These are phyloP conservation scores for Hemerocallis citrina DNA, from an alignment of 106 monocot genomes.

Conservation along the genomic window DNA sequence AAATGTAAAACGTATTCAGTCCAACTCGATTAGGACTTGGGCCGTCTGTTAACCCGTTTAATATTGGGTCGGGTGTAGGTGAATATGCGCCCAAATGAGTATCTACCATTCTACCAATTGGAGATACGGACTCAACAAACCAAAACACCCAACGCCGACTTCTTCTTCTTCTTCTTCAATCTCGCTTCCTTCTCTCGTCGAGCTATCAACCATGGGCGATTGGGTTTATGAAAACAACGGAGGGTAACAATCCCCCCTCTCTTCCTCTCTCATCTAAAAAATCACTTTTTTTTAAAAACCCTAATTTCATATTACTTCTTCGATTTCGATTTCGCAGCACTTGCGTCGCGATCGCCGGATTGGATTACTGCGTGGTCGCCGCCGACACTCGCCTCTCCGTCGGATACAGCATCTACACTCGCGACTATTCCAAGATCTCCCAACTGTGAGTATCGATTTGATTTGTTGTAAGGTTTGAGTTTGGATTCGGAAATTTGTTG, in stretches of 20 bases:
- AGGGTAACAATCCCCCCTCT: neutral
- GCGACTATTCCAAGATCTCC: conserved; percentile 98
- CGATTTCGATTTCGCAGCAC: conserved; percentile 36
- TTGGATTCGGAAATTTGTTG: no score
- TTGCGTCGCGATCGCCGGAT: conserved; percentile 91
- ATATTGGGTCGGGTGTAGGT: no score
- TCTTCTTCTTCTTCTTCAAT: neutral
- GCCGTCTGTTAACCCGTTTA: no score
- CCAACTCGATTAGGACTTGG: no score
- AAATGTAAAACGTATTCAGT: no score
- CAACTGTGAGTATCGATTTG: conserved; percentile 55
- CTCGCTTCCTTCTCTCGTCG: neutral
- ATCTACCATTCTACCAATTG: no score
- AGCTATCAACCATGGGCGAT: conserved; percentile 2
- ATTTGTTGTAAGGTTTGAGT: no score
- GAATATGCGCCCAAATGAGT: no score
- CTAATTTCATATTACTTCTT: neutral
- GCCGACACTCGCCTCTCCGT: conserved; percentile 89
- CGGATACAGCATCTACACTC: conserved; percentile 90
- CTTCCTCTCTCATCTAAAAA: neutral
- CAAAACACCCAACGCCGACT: no score
- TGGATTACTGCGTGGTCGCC: conserved; percentile 91
- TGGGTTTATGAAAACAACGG: conserved; percentile 16
- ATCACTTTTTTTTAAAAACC: neutral
- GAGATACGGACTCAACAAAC: no score